A percentile compares a stretch with the other conserved stretches of the same genome.
phyloP scores from a whole-genome alignment of 1,139 yeast species.

The Pneumocystis wakefieldiae region DNA sequence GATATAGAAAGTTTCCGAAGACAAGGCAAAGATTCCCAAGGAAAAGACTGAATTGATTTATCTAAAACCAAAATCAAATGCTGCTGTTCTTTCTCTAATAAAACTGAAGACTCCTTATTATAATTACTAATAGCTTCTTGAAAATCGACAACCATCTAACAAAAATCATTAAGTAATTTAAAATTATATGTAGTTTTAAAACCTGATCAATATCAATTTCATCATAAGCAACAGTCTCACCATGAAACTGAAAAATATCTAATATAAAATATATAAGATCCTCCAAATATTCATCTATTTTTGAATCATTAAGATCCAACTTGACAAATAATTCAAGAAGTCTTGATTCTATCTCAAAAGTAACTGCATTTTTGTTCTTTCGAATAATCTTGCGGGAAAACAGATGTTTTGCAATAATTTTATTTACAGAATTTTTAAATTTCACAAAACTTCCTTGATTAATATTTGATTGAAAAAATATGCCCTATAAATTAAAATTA shows the following conservation, averaged over 20 bases:
- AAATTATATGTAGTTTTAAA: conserved; percentile 16
- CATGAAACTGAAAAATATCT: conserved; percentile 47
- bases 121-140: conserved; percentile 32
- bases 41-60: conserved; percentile 47
- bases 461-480: conserved; percentile 1
- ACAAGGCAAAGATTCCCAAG: conserved; percentile 74
- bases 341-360: conserved; percentile 35
- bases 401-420: conserved; percentile 7
- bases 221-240: conserved; percentile 48
- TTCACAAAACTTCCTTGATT: background rate
- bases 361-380: conserved; percentile 2
- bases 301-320: conserved; percentile 25
- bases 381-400: conserved; percentile 4
- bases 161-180: background rate
- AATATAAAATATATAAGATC: conserved; percentile 51
- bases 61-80: conserved; percentile 63
- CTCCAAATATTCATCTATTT: conserved; percentile 32
- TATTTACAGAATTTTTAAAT: conserved; percentile 4
- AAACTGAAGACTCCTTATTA: conserved; percentile 7
- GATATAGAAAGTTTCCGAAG: conserved; percentile 45
- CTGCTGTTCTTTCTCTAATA: conserved; percentile 17
- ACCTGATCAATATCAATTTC: conserved; percentile 46
- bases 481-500: conserved; percentile 20
- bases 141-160: conserved; percentile 29
- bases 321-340: conserved; percentile 40